phyloP scores from a whole-genome alignment of 2,329 filamentous ascomycete species.

The Colletotrichum filicis region DNA sequence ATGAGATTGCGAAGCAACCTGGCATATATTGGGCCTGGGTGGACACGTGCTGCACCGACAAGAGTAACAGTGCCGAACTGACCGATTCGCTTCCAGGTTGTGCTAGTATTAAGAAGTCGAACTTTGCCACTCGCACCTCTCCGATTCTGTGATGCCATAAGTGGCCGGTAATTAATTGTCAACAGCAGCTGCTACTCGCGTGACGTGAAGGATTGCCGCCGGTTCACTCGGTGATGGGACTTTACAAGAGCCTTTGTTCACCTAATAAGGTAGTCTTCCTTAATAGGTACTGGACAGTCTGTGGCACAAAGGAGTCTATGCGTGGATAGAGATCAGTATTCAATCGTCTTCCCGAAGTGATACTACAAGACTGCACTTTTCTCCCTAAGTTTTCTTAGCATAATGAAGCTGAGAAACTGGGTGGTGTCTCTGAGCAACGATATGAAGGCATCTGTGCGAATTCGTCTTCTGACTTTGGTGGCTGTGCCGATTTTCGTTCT shows the following conservation, averaged over 20 bases:
- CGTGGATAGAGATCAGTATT: conserved; percentile 29
- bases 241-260: conserved; percentile 36
- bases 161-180: background rate
- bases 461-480: too few relatives aligned
- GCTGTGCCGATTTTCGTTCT: too few relatives aligned
- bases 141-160: conserved; percentile 5
- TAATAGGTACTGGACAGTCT: conserved; percentile 31
- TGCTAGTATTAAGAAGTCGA: conserved; percentile 33
- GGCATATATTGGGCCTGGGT: conserved; percentile 38
- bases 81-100: conserved; percentile 40
- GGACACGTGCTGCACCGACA: conserved; percentile 42
- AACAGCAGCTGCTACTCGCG: too few relatives aligned
- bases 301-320: background rate
- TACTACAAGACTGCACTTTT: background rate
- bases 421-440: too few relatives aligned
- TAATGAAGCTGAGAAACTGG: too few relatives aligned
- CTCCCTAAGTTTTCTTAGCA: background rate
- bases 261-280: conserved; percentile 38
- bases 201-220: background rate
- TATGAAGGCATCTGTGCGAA: too few relatives aligned
- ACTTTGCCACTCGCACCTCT: conserved; percentile 37
- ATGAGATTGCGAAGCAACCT: conserved; percentile 15
- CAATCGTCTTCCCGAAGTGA: conserved; percentile 29
- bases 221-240: conserved; percentile 23
- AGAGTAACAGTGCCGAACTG: conserved; percentile 37